Base-by-base conservation (phyloP, 1,139 yeast species). In the Schizosaccharomyces versatilis region DNA sequence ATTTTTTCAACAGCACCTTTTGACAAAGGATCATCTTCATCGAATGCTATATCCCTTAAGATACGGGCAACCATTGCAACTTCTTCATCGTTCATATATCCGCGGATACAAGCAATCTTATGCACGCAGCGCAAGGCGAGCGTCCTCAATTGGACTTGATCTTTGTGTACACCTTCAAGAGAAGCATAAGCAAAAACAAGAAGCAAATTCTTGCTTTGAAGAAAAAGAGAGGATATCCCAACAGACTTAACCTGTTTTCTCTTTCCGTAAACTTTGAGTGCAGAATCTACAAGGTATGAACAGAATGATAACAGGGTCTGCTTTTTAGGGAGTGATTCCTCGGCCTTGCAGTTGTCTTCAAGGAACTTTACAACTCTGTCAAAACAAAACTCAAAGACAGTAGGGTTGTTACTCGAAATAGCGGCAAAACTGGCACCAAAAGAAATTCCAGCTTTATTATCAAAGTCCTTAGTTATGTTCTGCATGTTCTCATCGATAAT, bases 61-160 rank as follows among this genome's bases (percentile, higher is more conserved):
- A 81, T 79, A 58, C 79, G 84, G 39, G 82, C 75, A 7, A 84
- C 69, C 55, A 83, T 67, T 24, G 77, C 74, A 40, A 76, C 65
- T 61, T 86, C 95, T 54, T 76, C 76, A 1, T 63, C 61, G 9
- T 66, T 67, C 51, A 84, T 67, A 59, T 76, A 78, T 0, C 67
- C 67, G 1, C 68, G 65, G 60, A 80, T 68, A 41, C 69, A 69
- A 32, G 76, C 68, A 54, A 82, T 63, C 57, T 77, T 76, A 1
- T 77, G 71, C 56, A 86, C 72, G 55, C 82, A 84, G 54, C 77
- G 77, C 41, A 83, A 71, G 0, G 88, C 76, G 53, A 81, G 69
- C 49, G 81, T 73, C 62, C 86, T 75, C 55, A 86, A 71, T 0
- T 85, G 75, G 36, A 79, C 78, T 44, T 44, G 38, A 17, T 44